These are phyloP conservation scores for Botrytis deweyae DNA, from an alignment of 2,329 filamentous ascomycete genomes.

Conservation along the genomic window DNA sequence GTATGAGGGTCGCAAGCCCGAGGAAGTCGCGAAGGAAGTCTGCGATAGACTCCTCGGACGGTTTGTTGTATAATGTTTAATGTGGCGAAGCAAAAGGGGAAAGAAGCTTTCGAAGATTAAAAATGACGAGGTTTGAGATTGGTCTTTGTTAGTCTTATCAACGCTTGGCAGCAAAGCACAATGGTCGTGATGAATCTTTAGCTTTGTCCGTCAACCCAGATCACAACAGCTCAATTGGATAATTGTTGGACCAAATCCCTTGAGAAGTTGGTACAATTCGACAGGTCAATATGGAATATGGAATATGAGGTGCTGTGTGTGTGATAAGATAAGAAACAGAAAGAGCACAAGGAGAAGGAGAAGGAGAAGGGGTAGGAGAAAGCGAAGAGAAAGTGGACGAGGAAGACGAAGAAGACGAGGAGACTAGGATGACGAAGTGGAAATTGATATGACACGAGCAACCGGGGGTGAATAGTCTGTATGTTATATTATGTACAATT, in stretches of 20 bases:
- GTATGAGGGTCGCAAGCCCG: neutral
- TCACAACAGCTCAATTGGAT: neutral
- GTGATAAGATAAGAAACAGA: neutral
- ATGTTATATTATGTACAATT: slow-evolving; percentile 7
- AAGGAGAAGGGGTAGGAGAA: neutral
- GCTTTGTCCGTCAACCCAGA: neutral
- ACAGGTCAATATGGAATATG: slow-evolving; percentile 3
- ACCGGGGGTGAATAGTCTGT: no score
- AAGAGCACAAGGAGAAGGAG: neutral
- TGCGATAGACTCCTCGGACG: slow-evolving; percentile 15
- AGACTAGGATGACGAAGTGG: neutral
- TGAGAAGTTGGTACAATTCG: neutral
- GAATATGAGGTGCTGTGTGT: neutral
- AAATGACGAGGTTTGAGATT: slow-evolving; percentile 11
- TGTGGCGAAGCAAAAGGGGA: slow-evolving; percentile 20
- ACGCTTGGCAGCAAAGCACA: neutral
- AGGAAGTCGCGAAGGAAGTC: slow-evolving; percentile 18
- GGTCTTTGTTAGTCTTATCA: slow-evolving; percentile 14
- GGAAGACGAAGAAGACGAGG: neutral
- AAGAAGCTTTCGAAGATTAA: slow-evolving; percentile 10
- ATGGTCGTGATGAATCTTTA: neutral
- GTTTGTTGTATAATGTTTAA: neutral
- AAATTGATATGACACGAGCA: neutral
- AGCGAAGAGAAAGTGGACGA: neutral
- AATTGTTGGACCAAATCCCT: neutral